These are phyloP conservation scores for Jatropha podagrica DNA, from an alignment of 441 rosid genomes.

Conservation along the genomic window DNA sequence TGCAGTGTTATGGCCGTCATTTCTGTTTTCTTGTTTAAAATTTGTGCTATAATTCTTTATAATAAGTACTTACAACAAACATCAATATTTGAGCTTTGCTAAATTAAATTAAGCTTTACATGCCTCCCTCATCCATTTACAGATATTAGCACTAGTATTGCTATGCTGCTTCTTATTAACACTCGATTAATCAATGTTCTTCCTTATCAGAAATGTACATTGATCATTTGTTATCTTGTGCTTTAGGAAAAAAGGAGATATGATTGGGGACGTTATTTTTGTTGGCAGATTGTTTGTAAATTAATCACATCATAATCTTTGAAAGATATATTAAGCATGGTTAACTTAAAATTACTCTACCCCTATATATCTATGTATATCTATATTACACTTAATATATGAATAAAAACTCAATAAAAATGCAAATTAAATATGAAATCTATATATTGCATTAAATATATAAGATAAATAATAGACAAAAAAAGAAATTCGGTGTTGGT, in stretches of 20 bases:
- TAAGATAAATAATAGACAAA: too few relatives aligned
- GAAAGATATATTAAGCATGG: background rate
- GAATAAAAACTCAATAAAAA: background rate
- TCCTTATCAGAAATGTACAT: too few relatives aligned
- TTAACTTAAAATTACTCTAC: background rate
- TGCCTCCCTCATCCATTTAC: background rate
- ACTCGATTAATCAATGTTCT: background rate
- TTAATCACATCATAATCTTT: background rate
- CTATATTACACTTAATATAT: background rate
- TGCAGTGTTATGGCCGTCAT: background rate
- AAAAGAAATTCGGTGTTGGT: too few relatives aligned
- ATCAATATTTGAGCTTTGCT: background rate
- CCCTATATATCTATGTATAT: background rate
- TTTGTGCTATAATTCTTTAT: too few relatives aligned
- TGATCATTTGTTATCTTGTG: background rate
- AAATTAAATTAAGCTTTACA: conserved; percentile 1
- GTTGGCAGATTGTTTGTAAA: background rate
- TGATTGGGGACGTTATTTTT: background rate
- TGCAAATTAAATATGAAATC: background rate
- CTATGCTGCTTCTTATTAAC: background rate
- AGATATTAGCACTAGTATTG: background rate
- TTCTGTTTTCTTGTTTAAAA: background rate
- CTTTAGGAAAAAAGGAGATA: background rate
- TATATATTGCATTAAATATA: background rate
- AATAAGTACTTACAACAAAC: background rate